Conservation (phyloP, 129 eudicot species). For the Lactuca sativa region DNA sequence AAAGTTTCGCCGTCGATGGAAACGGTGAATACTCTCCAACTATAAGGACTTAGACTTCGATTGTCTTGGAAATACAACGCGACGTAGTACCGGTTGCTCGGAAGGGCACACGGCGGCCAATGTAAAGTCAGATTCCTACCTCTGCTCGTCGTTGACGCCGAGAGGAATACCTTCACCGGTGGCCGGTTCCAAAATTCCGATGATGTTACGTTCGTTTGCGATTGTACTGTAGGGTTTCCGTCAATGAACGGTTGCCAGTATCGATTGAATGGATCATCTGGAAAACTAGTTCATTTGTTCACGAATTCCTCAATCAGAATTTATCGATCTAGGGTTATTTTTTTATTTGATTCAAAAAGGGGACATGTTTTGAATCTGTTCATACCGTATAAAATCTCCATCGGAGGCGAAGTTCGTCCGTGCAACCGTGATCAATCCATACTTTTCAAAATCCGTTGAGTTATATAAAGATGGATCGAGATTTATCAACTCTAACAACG, state of each 20-base stretch:
- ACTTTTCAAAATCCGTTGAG: conserved; percentile 51
- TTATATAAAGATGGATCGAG: conserved; percentile 62
- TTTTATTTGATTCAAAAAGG: neutral
- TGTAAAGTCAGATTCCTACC: conserved; percentile 53
- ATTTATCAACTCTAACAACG: conserved; percentile 54
- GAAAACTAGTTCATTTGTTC: conserved; percentile 50
- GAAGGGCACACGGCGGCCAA: conserved; percentile 79
- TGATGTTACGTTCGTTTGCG: conserved; percentile 51
- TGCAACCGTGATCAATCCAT: conserved; percentile 61
- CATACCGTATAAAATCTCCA: conserved; percentile 58
- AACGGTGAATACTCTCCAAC: conserved; percentile 79
- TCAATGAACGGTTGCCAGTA: conserved; percentile 72
- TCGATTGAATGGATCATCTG: conserved; percentile 81
- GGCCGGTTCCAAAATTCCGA: conserved; percentile 85
- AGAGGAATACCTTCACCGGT: conserved; percentile 56
- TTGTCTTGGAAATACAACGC: conserved; percentile 85
- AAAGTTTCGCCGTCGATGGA: conserved; percentile 49
- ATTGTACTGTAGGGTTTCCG: conserved; percentile 42
- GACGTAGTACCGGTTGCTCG: conserved; percentile 59
- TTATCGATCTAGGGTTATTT: neutral
- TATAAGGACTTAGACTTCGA: conserved; percentile 59
- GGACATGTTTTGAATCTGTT: conserved; percentile 1
- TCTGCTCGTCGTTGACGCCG: conserved; percentile 70
- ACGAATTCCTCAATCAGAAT: conserved; percentile 9
- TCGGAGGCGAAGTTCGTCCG: conserved; percentile 55